phyloP scores from a whole-genome alignment of 1,284 basidiomycete genomes.

The Ganoderma lingzhi region DNA sequence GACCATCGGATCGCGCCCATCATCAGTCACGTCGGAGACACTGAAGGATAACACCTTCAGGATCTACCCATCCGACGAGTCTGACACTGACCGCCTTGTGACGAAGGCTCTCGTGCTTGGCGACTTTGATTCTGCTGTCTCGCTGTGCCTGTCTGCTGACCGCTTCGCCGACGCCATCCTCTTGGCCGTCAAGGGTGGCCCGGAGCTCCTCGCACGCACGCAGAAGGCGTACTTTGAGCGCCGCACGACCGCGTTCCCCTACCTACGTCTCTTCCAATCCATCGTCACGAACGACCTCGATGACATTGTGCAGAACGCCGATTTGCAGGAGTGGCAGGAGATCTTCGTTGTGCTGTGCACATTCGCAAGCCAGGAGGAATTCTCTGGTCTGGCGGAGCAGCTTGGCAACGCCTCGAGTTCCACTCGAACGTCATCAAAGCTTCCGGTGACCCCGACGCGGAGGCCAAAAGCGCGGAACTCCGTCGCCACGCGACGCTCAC shows the following conservation, averaged over 20 bases:
- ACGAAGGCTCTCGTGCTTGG: slow-evolving; percentile 95
- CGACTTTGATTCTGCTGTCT: slow-evolving; percentile 93
- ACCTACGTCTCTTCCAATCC: slow-evolving; percentile 94
- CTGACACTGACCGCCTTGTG: slow-evolving; percentile 88
- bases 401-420: slow-evolving; percentile 90
- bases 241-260: slow-evolving; percentile 80
- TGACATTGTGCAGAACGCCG: slow-evolving; percentile 96
- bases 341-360: slow-evolving; percentile 98
- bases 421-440: slow-evolving; percentile 70
- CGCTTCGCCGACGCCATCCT: slow-evolving; percentile 96
- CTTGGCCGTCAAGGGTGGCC: slow-evolving; percentile 90
- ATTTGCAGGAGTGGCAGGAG: slow-evolving; percentile 95
- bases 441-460: slow-evolving; percentile 54
- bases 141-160: slow-evolving; percentile 89
- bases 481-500: slow-evolving; percentile 94
- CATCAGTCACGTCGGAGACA: slow-evolving; percentile 82
- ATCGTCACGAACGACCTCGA: slow-evolving; percentile 93
- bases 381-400: slow-evolving; percentile 88
- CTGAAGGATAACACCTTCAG: slow-evolving; percentile 85
- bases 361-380: slow-evolving; percentile 89
- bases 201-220: slow-evolving; percentile 88
- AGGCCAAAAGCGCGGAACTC: slow-evolving; percentile 60
- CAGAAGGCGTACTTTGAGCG: slow-evolving; percentile 96
- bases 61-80: slow-evolving; percentile 91
- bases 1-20: slow-evolving; percentile 84